Conservation (phyloP, 2,329 filamentous ascomycete species). For the Fusarium marasasianum region DNA sequence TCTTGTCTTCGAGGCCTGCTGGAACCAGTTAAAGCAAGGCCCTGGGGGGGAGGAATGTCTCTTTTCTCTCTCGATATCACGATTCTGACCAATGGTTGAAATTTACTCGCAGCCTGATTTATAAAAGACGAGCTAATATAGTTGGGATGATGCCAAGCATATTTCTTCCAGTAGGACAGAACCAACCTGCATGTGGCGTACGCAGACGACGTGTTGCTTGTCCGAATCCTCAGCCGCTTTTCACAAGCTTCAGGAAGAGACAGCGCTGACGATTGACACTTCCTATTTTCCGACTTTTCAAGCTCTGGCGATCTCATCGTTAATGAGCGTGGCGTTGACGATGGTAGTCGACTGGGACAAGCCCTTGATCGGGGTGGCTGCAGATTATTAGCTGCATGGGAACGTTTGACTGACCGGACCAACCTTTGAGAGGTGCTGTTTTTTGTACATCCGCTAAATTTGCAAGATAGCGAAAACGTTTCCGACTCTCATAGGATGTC, state of each 20-base stretch:
- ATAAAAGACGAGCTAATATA: background rate
- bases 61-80: background rate
- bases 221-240: background rate
- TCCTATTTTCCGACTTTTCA: no score
- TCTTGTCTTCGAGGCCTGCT: background rate
- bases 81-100: background rate
- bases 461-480: background rate
- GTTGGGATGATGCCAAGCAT: background rate
- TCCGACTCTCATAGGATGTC: background rate
- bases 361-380: background rate
- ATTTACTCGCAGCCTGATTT: background rate
- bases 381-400: background rate
- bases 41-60: no score
- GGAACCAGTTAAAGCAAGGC: background rate
- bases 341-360: background rate
- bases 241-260: background rate
- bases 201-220: background rate
- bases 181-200: background rate
- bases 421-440: background rate
- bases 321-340: background rate
- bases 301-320: accelerated
- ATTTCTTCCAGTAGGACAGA: background rate
- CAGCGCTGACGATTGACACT: background rate
- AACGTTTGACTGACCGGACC: background rate
- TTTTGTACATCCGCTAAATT: background rate